These are phyloP conservation scores for Penicillium taxi DNA, from an alignment of 495 filamentous ascomycete species.

Conservation along the genomic window DNA sequence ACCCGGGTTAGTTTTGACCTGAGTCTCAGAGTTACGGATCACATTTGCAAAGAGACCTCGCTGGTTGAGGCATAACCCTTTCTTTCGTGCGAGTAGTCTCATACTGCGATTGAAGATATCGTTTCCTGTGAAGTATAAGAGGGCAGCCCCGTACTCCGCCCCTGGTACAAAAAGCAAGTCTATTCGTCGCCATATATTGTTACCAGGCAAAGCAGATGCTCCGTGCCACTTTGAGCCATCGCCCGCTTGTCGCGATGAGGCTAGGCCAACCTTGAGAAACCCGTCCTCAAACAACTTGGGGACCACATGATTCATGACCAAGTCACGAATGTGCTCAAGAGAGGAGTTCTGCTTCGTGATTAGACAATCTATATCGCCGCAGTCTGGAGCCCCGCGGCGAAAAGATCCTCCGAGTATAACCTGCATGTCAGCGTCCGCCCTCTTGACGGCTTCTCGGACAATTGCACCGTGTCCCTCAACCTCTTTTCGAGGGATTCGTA, in stretches of 20 bases:
- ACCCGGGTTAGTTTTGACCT: conserved; percentile 61
- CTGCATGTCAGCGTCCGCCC: conserved; percentile 56
- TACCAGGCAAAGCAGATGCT: conserved; percentile 58
- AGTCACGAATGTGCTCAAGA: conserved; percentile 49
- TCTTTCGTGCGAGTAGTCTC: conserved; percentile 72
- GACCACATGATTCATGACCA: conserved; percentile 59
- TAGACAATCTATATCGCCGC: conserved; percentile 80
- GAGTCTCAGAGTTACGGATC: conserved; percentile 46
- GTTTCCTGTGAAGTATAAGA: conserved; percentile 95
- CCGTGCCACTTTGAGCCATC: conserved; percentile 80
- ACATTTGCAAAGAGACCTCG: conserved; percentile 71
- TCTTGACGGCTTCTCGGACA: conserved; percentile 53
- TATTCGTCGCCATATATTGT: conserved; percentile 64
- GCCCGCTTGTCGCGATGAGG: conserved; percentile 26
- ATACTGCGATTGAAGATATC: conserved; percentile 94
- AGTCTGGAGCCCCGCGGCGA: conserved; percentile 65
- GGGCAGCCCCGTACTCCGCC: conserved; percentile 72
- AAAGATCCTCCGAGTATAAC: conserved; percentile 79
- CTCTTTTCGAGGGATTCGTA: conserved; percentile 74
- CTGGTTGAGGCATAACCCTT: conserved; percentile 82
- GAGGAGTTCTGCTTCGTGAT: conserved; percentile 62
- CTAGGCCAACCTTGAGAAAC: conserved; percentile 54
- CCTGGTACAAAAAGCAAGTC: conserved; percentile 83
- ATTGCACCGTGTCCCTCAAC: conserved; percentile 61
- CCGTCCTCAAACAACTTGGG: conserved; percentile 48